Evolutionary conservation across 2,329 filamentous ascomycete species (phyloP).

Genomic region (Calonectria multiphialidica): DNA sequence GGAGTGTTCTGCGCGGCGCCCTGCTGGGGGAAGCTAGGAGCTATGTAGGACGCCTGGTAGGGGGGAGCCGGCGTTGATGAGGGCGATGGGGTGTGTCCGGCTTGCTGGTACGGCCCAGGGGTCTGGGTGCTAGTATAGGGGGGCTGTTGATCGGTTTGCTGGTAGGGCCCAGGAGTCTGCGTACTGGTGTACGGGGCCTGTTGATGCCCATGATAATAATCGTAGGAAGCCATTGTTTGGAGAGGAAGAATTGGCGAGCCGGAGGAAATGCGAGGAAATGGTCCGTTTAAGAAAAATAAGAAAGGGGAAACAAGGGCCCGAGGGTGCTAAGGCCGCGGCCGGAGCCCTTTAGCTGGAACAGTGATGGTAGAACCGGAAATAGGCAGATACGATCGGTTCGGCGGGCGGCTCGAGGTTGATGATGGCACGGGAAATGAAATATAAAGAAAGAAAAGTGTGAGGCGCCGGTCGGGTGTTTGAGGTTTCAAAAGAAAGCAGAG

Average conservation of each 20-base stretch:
- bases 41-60: slow-evolving; percentile 46
- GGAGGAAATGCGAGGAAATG: slow-evolving; percentile 8
- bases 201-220: slow-evolving; percentile 70
- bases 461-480: slow-evolving; percentile 12
- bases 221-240: slow-evolving; percentile 69
- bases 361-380: neutral
- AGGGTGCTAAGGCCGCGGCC: slow-evolving; percentile 18
- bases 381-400: neutral
- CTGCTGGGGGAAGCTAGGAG: slow-evolving; percentile 38
- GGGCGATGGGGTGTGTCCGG: slow-evolving; percentile 56
- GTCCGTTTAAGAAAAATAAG: slow-evolving; percentile 16
- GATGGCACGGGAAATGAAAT: neutral
- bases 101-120: slow-evolving; percentile 56
- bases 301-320: slow-evolving; percentile 20
- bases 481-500: slow-evolving; percentile 11
- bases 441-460: neutral
- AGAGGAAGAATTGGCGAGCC: neutral
- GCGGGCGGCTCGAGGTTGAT: neutral
- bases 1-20: slow-evolving; percentile 32
- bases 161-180: slow-evolving; percentile 56
- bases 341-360: slow-evolving; percentile 14
- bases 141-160: slow-evolving; percentile 51
- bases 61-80: slow-evolving; percentile 53
- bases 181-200: slow-evolving; percentile 50
- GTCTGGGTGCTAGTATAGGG: slow-evolving; percentile 51